Evolutionary conservation across 1,139 yeast species (phyloP).

Genomic region (Debaryomyces sp.): DNA sequence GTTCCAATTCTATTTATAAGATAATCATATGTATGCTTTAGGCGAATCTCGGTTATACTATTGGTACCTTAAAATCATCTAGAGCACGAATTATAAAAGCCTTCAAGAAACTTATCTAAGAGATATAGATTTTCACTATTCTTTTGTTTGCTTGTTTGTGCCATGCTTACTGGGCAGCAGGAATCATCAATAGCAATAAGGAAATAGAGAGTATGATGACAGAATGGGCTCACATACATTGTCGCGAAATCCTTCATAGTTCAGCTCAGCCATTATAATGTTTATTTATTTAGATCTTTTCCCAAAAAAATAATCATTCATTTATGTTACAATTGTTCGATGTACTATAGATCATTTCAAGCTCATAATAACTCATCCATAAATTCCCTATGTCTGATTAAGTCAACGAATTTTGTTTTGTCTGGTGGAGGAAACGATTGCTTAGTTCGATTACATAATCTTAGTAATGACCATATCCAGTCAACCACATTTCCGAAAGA

Average conservation of each 20-base stretch:
- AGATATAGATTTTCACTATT: neutral
- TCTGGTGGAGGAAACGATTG: constrained; percentile 30
- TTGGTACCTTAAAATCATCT: neutral
- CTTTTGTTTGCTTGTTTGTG: neutral
- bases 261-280: neutral
- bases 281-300: constrained; percentile 3
- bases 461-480: constrained; percentile 9
- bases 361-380: constrained; percentile 21
- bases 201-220: neutral
- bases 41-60: neutral
- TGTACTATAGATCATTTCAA: constrained; percentile 11
- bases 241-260: neutral
- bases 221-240: constrained; percentile 1
- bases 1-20: neutral
- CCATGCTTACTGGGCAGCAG: neutral
- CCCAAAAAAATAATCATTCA: neutral
- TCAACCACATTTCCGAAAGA: constrained; percentile 18
- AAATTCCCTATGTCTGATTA: constrained; percentile 21
- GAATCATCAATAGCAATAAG: neutral
- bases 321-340: constrained; percentile 1
- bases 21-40: neutral
- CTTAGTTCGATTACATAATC: constrained; percentile 20
- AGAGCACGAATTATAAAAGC: neutral
- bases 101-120: too few relatives aligned
- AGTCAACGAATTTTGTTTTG: constrained; percentile 21